phyloP scores from a whole-genome alignment of 225 moss, liverwort and hornwort genomes.

The Neckera pumila region DNA sequence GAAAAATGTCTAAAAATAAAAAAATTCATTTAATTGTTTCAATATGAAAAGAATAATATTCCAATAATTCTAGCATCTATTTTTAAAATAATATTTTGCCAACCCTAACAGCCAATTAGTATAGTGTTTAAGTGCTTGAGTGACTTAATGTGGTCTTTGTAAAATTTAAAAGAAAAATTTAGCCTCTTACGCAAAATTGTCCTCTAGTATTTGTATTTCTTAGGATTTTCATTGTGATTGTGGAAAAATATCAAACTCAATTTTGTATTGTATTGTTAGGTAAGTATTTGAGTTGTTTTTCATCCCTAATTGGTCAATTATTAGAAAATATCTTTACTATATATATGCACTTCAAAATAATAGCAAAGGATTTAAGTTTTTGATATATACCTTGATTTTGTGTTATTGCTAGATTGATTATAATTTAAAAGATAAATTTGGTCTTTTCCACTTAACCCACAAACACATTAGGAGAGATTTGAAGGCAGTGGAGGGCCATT shows the following conservation, averaged over 20 bases:
- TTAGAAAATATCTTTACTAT: too few relatives aligned
- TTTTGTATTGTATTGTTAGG: background rate
- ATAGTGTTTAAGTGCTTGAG: fast-evolving
- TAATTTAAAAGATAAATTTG: too few relatives aligned
- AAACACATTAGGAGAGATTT: too few relatives aligned
- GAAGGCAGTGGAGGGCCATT: too few relatives aligned
- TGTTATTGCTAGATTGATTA: background rate
- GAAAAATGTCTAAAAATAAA: fast-evolving
- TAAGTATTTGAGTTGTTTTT: background rate
- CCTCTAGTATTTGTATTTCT: background rate
- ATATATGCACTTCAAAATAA: background rate
- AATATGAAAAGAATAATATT: background rate
- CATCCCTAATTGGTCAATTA: background rate
- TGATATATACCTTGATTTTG: background rate
- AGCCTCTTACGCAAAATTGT: too few relatives aligned
- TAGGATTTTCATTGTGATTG: background rate
- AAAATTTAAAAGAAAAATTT: too few relatives aligned
- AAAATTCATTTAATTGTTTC: background rate
- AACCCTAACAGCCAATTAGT: fast-evolving
- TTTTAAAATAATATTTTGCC: background rate
- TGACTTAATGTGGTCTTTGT: background rate
- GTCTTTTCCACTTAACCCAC: too few relatives aligned
- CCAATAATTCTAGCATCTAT: fast-evolving
- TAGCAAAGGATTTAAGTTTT: background rate
- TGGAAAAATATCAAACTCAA: background rate